A percentile compares a stretch with the other conserved stretches of the same genome.
Conservation (phyloP, 345 rosid genomes). For the Eucalyptus cloeziana region DNA sequence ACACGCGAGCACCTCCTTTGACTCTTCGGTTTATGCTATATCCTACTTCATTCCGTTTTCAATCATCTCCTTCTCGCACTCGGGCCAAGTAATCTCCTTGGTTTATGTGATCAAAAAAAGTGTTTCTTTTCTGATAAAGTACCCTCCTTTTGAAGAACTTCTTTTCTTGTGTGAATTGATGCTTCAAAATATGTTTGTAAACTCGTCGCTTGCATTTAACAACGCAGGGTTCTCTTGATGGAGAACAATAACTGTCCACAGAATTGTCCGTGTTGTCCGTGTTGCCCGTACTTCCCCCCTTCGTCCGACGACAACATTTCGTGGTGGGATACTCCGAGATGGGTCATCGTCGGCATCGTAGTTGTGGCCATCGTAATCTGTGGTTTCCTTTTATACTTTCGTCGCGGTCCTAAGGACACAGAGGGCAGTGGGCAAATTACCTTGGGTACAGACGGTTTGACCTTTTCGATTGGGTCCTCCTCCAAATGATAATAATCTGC, state of each 20-base stretch:
- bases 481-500: background rate
- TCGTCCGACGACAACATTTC: background rate
- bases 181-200: too few relatives aligned
- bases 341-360: background rate
- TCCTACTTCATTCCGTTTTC: background rate
- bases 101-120: background rate
- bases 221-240: too few relatives aligned
- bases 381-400: background rate
- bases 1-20: background rate
- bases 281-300: background rate
- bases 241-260: background rate
- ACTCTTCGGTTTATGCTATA: background rate
- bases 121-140: background rate
- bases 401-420: background rate
- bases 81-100: background rate
- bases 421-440: rapidly evolving
- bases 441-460: too few relatives aligned
- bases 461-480: too few relatives aligned
- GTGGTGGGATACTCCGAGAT: background rate
- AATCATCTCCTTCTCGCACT: background rate
- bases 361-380: background rate
- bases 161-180: background rate
- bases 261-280: background rate
- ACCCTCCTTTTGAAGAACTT: background rate
- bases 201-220: too few relatives aligned